Percentiles rank a stretch among this genome's conserved stretches.
These are phyloP conservation scores for Metschnikowia amazonensis DNA, from an alignment of 805 yeast genomes.

Conservation along the genomic window DNA sequence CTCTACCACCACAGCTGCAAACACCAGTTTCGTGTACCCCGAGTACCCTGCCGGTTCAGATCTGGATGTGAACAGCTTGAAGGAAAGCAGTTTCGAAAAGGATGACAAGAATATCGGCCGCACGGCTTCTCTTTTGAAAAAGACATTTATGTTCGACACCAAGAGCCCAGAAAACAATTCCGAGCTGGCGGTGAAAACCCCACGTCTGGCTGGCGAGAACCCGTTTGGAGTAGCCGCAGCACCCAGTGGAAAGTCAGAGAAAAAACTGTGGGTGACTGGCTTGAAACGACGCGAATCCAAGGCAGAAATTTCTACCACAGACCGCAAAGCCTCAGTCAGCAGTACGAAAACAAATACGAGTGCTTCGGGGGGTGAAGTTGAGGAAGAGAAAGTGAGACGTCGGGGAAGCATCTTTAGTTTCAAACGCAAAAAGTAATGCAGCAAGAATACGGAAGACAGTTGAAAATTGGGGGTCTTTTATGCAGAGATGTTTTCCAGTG, in stretches of 20 bases:
- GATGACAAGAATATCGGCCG: slow-evolving; percentile 8
- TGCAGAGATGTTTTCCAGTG: too few species aligned
- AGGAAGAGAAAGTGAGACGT: slow-evolving; percentile 15
- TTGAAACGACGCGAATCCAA: slow-evolving; percentile 29
- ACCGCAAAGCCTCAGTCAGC: slow-evolving; percentile 22
- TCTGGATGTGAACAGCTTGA: slow-evolving; percentile 2
- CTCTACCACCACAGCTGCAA: not conserved
- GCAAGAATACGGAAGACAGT: not conserved
- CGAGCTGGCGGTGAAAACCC: slow-evolving; percentile 8
- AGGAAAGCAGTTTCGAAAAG: slow-evolving; percentile 2
- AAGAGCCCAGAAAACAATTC: slow-evolving; percentile 12
- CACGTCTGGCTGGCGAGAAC: slow-evolving; percentile 3
- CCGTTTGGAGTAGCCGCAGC: not conserved
- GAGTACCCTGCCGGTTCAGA: slow-evolving; percentile 2
- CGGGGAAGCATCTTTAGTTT: slow-evolving; percentile 37
- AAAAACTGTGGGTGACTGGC: slow-evolving; percentile 41
- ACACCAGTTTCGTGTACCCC: not conserved
- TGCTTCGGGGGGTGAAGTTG: slow-evolving; percentile 5
- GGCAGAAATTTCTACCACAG: slow-evolving; percentile 16
- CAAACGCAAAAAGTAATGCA: slow-evolving; percentile 22
- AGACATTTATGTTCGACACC: slow-evolving; percentile 28
- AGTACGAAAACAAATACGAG: slow-evolving; percentile 16
- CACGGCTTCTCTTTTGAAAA: slow-evolving; percentile 26
- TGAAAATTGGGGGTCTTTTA: too few species aligned
- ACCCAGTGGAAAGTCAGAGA: slow-evolving; percentile 20